These are phyloP conservation scores for Hyphopichia pseudoburtonii DNA, from an alignment of 1,139 yeast species.

Conservation along the genomic window DNA sequence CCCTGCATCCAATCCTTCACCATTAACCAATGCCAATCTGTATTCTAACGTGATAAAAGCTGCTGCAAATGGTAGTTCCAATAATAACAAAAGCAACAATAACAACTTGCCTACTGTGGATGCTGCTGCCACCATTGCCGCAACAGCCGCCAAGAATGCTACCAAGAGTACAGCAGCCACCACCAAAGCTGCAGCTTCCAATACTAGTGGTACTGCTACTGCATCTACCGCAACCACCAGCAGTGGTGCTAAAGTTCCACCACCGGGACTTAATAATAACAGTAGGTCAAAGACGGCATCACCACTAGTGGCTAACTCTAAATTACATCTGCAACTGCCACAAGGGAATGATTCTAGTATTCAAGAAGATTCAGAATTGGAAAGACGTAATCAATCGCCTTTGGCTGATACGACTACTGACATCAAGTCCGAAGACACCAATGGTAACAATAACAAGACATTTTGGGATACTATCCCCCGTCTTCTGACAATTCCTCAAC, in stretches of 20 bases:
- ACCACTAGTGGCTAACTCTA: constrained; percentile 13
- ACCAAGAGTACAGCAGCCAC: constrained; percentile 6
- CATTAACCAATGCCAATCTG: constrained; percentile 15
- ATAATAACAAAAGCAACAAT: not conserved
- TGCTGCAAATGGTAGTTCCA: constrained; percentile 12
- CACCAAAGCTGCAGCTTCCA: constrained; percentile 10
- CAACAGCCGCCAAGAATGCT: constrained; percentile 9
- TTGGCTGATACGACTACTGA: no score
- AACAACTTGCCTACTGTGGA: constrained; percentile 8
- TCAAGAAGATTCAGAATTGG: no score
- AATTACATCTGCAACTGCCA: constrained; percentile 3
- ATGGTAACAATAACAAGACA: constrained; percentile 13
- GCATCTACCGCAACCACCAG: constrained; percentile 10
- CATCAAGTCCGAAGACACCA: no score
- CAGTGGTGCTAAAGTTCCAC: constrained; percentile 25
- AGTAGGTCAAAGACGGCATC: constrained; percentile 15
- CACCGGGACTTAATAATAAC: constrained; percentile 43
- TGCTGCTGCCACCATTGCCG: constrained; percentile 10
- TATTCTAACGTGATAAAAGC: constrained; percentile 24
- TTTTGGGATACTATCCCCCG: constrained; percentile 34
- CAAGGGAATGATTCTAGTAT: no score
- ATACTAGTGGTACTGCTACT: constrained; percentile 9
- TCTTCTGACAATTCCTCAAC: constrained; percentile 31
- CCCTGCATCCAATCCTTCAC: constrained; percentile 18
- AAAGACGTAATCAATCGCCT: no score